Evolutionary conservation across 1,139 yeast species (phyloP), one percentile per base, ranked within the genome.

Genomic region (Yamadazyma diospyri): DNA sequence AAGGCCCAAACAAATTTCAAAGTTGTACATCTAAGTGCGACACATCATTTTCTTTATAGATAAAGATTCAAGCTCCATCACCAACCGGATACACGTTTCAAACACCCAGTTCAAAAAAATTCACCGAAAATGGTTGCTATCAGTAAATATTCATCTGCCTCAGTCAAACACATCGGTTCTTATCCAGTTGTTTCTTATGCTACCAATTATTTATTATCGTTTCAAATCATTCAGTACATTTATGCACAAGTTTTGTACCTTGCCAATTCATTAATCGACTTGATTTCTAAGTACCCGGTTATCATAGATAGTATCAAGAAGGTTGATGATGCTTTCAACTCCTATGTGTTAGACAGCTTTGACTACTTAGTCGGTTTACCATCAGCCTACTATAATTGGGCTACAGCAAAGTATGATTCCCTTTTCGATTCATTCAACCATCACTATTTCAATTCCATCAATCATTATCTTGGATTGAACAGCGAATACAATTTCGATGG

Each of bases 131-230:
- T 21, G 23, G 23, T 21, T 21, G 23, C 23, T 21, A 23, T 23
- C n/a, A 23, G 4, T 23, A 44, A 44, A 31, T 39, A 41, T 22
- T 28, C 44, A n/a, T 66, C 72, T 32, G 56, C 59, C 44, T 45
- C 69, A n/a, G 33, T 62, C 25, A 41, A 49, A 27, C 73, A 68
- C 45, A 36, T 68, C 34, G 45, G 47, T 33, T 51, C 62, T 2
- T 68, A 68, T 50, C 44, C 61, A 7, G 39, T 53, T 14, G 57
- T 67, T 25, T 42, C 55, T 30, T 38, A 48, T 16, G 30, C 51
- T 14, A 43, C 45, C 28, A 42, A 48, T 19, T 59, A 42, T 40
- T 40, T 57, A 32, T 54, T 61, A 27, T 50, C 64, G 16, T 58
- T 53, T 46, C 42, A 47, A 23, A 28, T 63, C 16, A 23, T 63